Evolutionary conservation across 768 basidiomycete genomes (phyloP).

Genomic region (Boletellus emodensis): DNA sequence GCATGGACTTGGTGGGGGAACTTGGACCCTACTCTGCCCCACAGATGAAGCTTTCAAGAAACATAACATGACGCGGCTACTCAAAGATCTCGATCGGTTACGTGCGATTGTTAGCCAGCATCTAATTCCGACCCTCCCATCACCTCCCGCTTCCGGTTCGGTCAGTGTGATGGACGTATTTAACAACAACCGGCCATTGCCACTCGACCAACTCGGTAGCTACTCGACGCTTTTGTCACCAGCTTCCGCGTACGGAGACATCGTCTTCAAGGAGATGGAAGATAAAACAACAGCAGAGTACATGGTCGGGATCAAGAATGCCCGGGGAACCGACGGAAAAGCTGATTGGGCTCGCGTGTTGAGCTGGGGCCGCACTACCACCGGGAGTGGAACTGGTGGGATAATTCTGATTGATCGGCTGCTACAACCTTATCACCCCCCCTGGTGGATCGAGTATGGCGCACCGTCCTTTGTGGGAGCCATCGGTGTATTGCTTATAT

Average conservation of each 20-base stretch:
- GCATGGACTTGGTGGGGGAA: slow-evolving; percentile 41
- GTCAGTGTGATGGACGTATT: slow-evolving; percentile 33
- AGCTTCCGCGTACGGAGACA: slow-evolving; percentile 67
- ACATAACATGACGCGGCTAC: slow-evolving; percentile 74
- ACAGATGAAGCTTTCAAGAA: slow-evolving; percentile 89
- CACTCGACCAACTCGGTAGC: slow-evolving; percentile 63
- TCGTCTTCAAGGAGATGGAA: slow-evolving; percentile 64
- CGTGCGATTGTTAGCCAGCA: slow-evolving; percentile 70
- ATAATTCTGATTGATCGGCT: slow-evolving; percentile 85
- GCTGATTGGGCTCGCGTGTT: slow-evolving; percentile 63
- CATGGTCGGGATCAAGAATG: slow-evolving; percentile 71
- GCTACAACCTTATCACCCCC: slow-evolving; percentile 79
- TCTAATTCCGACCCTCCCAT: slow-evolving; percentile 51
- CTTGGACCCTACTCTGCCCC: slow-evolving; percentile 91
- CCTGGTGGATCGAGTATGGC: slow-evolving; percentile 80
- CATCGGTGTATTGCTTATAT: slow-evolving; percentile 57
- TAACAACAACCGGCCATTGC: slow-evolving; percentile 70
- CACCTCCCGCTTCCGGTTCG: slow-evolving; percentile 18
- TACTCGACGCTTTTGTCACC: slow-evolving; percentile 77
- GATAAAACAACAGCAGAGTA: slow-evolving; percentile 42
- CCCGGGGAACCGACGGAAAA: slow-evolving; percentile 58
- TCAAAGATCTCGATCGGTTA: slow-evolving; percentile 51
- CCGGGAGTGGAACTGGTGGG: slow-evolving; percentile 72
- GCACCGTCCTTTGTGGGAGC: slow-evolving; percentile 59
- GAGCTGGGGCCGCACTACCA: slow-evolving; percentile 75